These are phyloP conservation scores for Geotrichum candidum DNA, from an alignment of 1,139 yeast species.

Conservation along the genomic window DNA sequence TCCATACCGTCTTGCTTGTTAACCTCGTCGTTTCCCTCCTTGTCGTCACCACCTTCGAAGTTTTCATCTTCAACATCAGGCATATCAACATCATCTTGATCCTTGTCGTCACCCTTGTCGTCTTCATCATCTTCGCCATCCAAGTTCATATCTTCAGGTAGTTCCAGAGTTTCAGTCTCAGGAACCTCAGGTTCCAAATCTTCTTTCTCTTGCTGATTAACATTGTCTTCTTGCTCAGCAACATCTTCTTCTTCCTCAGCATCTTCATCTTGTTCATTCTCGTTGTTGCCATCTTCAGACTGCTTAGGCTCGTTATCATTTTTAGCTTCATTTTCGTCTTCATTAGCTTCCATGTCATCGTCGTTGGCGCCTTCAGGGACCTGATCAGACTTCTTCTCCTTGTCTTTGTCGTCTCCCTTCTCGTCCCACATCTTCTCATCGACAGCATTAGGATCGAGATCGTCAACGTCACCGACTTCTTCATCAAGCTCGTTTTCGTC, in stretches of 20 bases:
- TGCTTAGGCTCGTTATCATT: conserved; percentile 69
- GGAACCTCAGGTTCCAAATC: conserved; percentile 67
- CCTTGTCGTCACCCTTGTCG: conserved; percentile 33
- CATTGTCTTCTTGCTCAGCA: conserved; percentile 39
- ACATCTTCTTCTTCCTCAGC: conserved; percentile 40
- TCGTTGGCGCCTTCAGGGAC: conserved; percentile 53
- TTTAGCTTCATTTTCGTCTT: conserved; percentile 74
- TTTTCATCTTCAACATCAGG: conserved; percentile 31
- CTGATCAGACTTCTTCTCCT: conserved; percentile 60
- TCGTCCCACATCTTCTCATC: conserved; percentile 99
- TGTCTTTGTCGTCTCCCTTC: conserved; percentile 71
- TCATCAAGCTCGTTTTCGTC: conserved; percentile 68
- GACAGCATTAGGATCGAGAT: conserved; percentile 87
- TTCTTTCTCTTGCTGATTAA: conserved; percentile 59
- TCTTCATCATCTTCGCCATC: conserved; percentile 58
- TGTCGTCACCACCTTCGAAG: conserved; percentile 43
- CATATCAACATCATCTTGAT: conserved; percentile 37
- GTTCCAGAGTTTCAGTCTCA: conserved; percentile 72
- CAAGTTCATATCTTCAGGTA: conserved; percentile 81
- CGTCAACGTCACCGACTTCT: conserved; percentile 83
- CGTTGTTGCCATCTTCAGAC: conserved; percentile 28
- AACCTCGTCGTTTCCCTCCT: conserved; percentile 55
- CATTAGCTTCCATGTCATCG: conserved; percentile 51
- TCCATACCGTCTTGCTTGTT: conserved; percentile 36
- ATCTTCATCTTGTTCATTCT: conserved; percentile 31